Base-by-base conservation (phyloP, 768 basidiomycete species). In the Collybia nuda region DNA sequence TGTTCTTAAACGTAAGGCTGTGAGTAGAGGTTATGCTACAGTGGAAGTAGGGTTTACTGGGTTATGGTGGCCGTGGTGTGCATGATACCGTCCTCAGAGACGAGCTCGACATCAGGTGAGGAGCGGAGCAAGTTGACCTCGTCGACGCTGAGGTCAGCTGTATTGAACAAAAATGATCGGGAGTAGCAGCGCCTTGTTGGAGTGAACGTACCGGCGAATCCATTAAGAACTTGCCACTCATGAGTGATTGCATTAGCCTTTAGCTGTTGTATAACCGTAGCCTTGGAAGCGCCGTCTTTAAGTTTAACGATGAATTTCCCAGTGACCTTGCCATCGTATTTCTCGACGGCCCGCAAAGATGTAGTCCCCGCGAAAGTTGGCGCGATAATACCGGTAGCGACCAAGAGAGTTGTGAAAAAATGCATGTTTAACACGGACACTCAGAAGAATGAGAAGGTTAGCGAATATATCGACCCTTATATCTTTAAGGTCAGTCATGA, bases 51-150 rank as follows among this genome's bases (percentile, higher is more conserved):
- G 21, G 54, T 56, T 22, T 18, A 62, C 63, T 65, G 60, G 9
- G 32, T 32, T 9, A 32, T 14, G 8, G 59, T 60, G 15, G 50
- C 47, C n/a, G 60, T 44, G 48, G 58, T 56, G 39, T 58, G 46
- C 54, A 65, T 56, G 42, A 66, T 53, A 24, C 64, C 63, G 40
- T 67, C 66, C 42, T 53, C 52, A 9, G 52, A 19, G 18, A 53
- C 48, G 17, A 29, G 39, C 29, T 48, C 52, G 9, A 67, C 63
- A 35, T 64, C 58, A 18, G 54, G 53, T n/a, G 59, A 58, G 9
- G 57, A 54, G 6, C 63, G 57, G 32, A 67, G 55, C 24, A 44
- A 47, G 32, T 62, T 55, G 18, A 68, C 38, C 1, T 53, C 48
- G 6, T 56, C 56, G 8, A 47, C 44, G 26, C 54, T 50, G 23